phyloP scores from a whole-genome alignment of 2,329 filamentous ascomycete species.

The Penicillium sp. region DNA sequence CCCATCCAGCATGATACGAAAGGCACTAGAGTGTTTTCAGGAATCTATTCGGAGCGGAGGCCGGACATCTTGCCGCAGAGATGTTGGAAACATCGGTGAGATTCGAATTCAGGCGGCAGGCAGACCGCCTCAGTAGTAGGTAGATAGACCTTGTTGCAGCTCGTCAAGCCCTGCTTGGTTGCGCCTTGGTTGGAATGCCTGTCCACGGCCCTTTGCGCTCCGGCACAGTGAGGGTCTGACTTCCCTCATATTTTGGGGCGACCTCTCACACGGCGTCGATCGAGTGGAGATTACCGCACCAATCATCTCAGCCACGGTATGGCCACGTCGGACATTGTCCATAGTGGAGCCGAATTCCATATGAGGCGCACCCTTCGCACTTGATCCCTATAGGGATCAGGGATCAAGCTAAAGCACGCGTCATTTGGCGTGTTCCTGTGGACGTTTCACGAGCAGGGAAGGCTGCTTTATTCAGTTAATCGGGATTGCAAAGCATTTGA shows the following conservation, averaged over 20 bases:
- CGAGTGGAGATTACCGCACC: conserved; percentile 9
- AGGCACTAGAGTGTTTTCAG: background rate
- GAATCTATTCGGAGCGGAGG: background rate
- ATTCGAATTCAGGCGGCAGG: background rate
- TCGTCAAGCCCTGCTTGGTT: background rate
- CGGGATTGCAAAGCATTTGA: conserved; percentile 1
- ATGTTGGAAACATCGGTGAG: no score
- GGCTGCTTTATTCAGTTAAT: background rate
- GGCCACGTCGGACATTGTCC: conserved; percentile 15
- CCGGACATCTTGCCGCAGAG: background rate
- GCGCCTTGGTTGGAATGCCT: background rate
- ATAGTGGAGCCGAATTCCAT: conserved; percentile 18
- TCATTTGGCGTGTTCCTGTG: conserved; percentile 18
- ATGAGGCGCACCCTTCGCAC: conserved; percentile 9
- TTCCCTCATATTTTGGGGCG: background rate
- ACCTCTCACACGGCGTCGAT: conserved; percentile 12
- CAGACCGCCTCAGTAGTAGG: no score
- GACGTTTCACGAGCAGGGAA: background rate
- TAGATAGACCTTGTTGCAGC: background rate
- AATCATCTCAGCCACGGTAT: conserved; percentile 2
- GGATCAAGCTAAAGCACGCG: conserved; percentile 18
- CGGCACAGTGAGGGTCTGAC: background rate
- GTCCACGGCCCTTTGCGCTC: background rate
- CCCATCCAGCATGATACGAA: background rate
- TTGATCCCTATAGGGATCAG: conserved; percentile 17